Evolutionary conservation across 257 asterid genomes (phyloP), one percentile per base, ranked within the genome.

Genomic region (Solanum ossicruentum): DNA sequence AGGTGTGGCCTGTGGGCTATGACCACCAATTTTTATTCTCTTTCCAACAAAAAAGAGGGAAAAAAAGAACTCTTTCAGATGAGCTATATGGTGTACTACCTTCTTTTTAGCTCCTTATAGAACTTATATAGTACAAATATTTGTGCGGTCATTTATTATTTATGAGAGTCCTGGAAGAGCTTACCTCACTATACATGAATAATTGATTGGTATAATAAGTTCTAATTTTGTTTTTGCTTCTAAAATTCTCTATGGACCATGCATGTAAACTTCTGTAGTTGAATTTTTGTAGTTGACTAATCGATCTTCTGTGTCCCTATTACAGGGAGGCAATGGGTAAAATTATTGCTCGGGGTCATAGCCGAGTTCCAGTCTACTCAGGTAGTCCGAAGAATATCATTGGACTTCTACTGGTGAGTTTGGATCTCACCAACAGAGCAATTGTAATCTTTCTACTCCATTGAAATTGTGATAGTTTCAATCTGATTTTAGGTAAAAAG

Each of bases 251-350:
- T 47, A 73, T 73, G 41, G 58, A 73, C 12, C 28, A 73, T 45
- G 41, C 81, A 73, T 47, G 11, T 49, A 23, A 47, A 75, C 43
- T 49, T 41, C 11, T 21, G n/a, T 16, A 21, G 60, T 47, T 12
- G 81, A 47, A 7, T 12, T 73, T 10, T 21, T 47, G 58, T 21
- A 7, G 81, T 73, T 73, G 41, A 3, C 81, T 73, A 47, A 72
- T 10, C 5, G 58, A 73, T 21, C 39, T 12, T 47, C 20, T 52
- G 72, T 72, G 69, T 52, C 39, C 81, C 86, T 77, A 69, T 81
- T 79, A 86, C 88, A 94, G 98, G 98, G 98, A 95, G 86, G 98
- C 94, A 70, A 91, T 94, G 93, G 96, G 97, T 66, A 94, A 93
- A 90, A 83, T 95, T 84, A 91, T 95, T 83, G 94, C 97, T 84